These are phyloP conservation scores for Drechmeria coniospora DNA, from an alignment of 2,329 filamentous ascomycete genomes.

Conservation along the genomic window DNA sequence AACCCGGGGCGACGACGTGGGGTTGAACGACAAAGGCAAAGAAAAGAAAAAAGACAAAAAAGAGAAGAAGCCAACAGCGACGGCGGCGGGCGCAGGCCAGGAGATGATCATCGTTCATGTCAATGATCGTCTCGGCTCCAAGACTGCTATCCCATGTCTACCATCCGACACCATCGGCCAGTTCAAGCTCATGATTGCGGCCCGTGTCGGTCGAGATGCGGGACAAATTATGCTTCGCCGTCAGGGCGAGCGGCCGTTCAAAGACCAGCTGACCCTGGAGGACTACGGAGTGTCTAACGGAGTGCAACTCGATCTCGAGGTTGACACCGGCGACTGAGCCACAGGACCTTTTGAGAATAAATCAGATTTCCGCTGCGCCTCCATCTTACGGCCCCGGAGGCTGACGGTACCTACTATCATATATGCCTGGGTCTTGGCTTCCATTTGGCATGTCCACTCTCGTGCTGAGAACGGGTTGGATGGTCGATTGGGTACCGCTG, in stretches of 20 bases:
- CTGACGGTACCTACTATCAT: too few relatives aligned
- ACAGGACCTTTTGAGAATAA: not conserved
- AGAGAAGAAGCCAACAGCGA: constrained; percentile 11
- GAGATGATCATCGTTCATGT: constrained; percentile 90
- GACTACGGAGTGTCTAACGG: constrained; percentile 94
- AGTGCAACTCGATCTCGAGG: constrained; percentile 51
- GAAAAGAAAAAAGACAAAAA: constrained; percentile 24
- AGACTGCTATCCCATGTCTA: constrained; percentile 80
- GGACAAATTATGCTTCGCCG: constrained; percentile 86
- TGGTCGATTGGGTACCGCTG: too few relatives aligned
- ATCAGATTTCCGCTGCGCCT: too few relatives aligned
- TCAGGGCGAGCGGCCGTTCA: constrained; percentile 86
- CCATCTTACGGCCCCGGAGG: too few relatives aligned
- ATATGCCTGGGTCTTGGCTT: too few relatives aligned
- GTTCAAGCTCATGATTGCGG: constrained; percentile 85
- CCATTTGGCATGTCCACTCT: too few relatives aligned
- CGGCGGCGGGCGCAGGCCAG: constrained; percentile 30
- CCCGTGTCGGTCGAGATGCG: constrained; percentile 72
- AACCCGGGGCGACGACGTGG: constrained; percentile 10
- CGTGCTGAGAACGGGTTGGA: too few relatives aligned
- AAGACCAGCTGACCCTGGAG: constrained; percentile 72
- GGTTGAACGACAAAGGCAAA: constrained; percentile 18
- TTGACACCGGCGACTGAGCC: constrained; percentile 42
- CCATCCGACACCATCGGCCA: constrained; percentile 69
- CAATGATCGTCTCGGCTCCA: constrained; percentile 93